Base-by-base conservation (phyloP, 1,284 basidiomycete species). In the Malassezia vespertilionis region DNA sequence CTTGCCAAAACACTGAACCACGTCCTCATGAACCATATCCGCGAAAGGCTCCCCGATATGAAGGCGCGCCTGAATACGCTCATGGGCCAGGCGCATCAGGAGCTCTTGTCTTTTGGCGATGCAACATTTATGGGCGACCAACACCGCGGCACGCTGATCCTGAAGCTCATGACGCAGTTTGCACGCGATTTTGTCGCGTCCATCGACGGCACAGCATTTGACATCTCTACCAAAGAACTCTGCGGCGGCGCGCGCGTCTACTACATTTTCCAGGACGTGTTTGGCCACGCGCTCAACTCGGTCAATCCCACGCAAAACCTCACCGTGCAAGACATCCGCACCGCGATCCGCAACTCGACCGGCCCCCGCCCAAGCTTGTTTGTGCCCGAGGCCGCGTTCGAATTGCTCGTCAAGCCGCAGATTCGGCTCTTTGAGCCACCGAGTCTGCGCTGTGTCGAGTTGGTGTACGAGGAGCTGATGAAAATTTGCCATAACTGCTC, bases 401-500 rank as follows among this genome's bases (percentile, higher is more conserved):
- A 97, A 70, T 73, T 99, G 40, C 76, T 99, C 45, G 89, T 99
- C 62, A 97, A 97, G 72, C 93, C 93, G 0, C 93, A 99, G 73
- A 96, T 99, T 74, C 93, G 93, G 74, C 77, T 97, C 24, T 75
- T 99, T 51, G 90, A 96, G 72, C 79, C 86, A 5, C 91, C 93
- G 6, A 85, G 85, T 73, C 73, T 95, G 73, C 79, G 91, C 32
- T 99, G 93, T 64, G 93, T 97, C 23, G 93, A 97, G 73, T 75
- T 99, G 56, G 93, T 97, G 10, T 97, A 97, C 71, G 93, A 99
- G 72, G 93, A 99, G 73, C 76, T 99, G 44, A 95, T 99, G 67
- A 96, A 96, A 77, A 93, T 99, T 53, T 97, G 93, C 73, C 93
- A 99, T 73, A 96, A 91, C 70, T 95, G 90, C 74, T 93, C 90